Percentiles rank a stretch among this genome's conserved stretches.
These are phyloP conservation scores for Arthromyces matolae DNA, from an alignment of 768 basidiomycete species.

Conservation along the genomic window DNA sequence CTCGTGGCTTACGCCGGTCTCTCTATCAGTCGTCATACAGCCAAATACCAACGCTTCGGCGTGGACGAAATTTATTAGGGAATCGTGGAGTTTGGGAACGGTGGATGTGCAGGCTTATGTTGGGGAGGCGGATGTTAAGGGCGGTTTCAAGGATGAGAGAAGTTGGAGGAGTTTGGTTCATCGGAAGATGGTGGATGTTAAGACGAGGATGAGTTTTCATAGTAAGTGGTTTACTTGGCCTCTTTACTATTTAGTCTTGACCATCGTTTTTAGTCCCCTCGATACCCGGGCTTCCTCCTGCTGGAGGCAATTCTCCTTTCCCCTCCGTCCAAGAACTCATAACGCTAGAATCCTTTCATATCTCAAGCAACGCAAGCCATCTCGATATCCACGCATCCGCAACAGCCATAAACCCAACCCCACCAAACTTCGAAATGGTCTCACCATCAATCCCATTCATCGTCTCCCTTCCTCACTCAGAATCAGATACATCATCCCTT, in stretches of 20 bases:
- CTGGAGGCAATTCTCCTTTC: slow-evolving; percentile 46
- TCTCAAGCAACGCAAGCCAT: slow-evolving; percentile 28
- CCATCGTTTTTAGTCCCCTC: slow-evolving; percentile 16
- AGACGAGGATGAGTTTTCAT: slow-evolving; percentile 44
- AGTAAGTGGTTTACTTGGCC: slow-evolving; percentile 39
- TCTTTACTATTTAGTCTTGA: neutral
- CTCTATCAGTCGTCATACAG: slow-evolving; percentile 45
- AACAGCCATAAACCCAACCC: slow-evolving; percentile 55
- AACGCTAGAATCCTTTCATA: slow-evolving; percentile 52
- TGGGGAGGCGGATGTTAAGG: slow-evolving; percentile 42
- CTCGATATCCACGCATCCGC: slow-evolving; percentile 51
- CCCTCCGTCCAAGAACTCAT: slow-evolving; percentile 59
- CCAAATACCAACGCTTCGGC: slow-evolving; percentile 51
- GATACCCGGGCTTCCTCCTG: slow-evolving; percentile 62
- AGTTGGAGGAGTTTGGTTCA: slow-evolving; percentile 48
- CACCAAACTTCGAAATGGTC: slow-evolving; percentile 44
- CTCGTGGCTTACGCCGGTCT: slow-evolving; percentile 58
- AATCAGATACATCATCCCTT: slow-evolving; percentile 9
- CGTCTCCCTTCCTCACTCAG: slow-evolving; percentile 43
- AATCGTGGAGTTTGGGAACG: slow-evolving; percentile 55
- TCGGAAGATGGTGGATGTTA: slow-evolving; percentile 41
- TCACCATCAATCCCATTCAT: slow-evolving; percentile 60
- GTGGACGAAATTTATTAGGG: slow-evolving; percentile 47
- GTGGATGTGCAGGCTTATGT: slow-evolving; percentile 43
- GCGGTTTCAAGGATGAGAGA: slow-evolving; percentile 39